Base-by-base conservation (phyloP, 345 rosid genomes). In the Balakata baccata region DNA sequence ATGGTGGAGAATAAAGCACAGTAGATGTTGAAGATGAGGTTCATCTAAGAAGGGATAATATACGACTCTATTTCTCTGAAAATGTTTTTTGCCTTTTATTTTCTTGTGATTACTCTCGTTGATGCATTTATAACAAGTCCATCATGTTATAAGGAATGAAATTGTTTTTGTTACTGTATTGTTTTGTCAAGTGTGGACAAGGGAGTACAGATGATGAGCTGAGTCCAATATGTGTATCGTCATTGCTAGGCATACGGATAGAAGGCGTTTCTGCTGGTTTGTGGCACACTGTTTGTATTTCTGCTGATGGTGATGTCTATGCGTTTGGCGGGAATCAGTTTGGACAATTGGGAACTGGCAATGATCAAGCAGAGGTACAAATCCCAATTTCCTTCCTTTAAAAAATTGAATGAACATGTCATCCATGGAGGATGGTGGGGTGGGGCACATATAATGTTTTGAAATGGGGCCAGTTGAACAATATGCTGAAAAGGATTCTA, bases 241-340 rank as follows among this genome's bases (percentile, higher is more conserved):
- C 99, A 17, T 75, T 96, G 64, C 75, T 93, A 86, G 98, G 99
- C 77, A 84, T 96, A 79, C 80, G 75, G 75, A 87, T 96, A 75
- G 88, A 78, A 52, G 88, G 82, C 52, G 92, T 93, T 52, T 90
- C 98, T 43, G 96, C 95, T 4, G 99, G 99, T 68, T 85, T 96
- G 38, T 93, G 99, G 99, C 99, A 96, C 81, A 91, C 98, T 4
- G 76, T 89, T 64, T 96, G 99, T 64, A 73, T 92, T 75, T 93
- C 99, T 57, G 81, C 88, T 41, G 93, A 96, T 70, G 98, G 99
- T 25, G 96, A 87, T 82, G 91, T 90, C 68, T 96, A 96, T 70
- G 81, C 91, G 0, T 93, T 96, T 84, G 99, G 99, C 47, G 98
- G 99, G 78, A 96, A 96, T 78, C 99, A 96, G 81, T 96, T 96